Conservation (phyloP, 2,329 filamentous ascomycete genomes). For the Amesomyces nigricolor region DNA sequence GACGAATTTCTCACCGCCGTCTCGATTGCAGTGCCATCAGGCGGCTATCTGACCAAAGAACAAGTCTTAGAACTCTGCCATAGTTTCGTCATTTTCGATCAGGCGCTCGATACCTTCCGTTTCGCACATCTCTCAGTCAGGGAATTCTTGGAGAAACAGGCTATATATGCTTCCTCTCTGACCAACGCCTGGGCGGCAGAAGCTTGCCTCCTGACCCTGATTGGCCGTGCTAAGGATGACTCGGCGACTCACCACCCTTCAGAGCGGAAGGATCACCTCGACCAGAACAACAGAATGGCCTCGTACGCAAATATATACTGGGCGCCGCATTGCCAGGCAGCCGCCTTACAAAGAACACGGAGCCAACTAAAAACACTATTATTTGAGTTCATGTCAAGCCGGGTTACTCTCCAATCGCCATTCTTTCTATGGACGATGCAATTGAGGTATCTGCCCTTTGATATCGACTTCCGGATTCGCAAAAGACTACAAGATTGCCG, state of each 20-base stretch:
- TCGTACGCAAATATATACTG: constrained; percentile 3
- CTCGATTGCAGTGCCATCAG: too few relatives aligned
- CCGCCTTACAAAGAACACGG: neutral
- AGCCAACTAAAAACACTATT: constrained; percentile 2
- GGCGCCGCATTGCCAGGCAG: constrained; percentile 2
- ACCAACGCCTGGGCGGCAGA: constrained; percentile 4
- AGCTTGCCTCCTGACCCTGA: constrained; percentile 1
- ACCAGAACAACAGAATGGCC: constrained; percentile 2
- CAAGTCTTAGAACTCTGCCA: neutral
- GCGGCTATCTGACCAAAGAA: neutral
- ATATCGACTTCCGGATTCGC: neutral
- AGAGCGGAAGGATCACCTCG: too few relatives aligned
- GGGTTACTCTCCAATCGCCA: neutral
- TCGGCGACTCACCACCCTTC: too few relatives aligned
- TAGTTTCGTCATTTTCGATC: neutral
- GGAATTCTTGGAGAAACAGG: neutral
- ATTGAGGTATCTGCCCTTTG: neutral
- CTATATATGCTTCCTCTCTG: neutral
- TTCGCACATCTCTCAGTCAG: neutral
- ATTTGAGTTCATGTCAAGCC: neutral
- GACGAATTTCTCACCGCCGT: too few relatives aligned
- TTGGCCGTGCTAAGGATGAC: neutral
- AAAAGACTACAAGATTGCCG: neutral
- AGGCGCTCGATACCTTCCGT: neutral
- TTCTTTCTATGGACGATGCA: constrained; percentile 3